Conservation (phyloP, 495 filamentous ascomycete genomes). For the Annulohypoxylon nitens region DNA sequence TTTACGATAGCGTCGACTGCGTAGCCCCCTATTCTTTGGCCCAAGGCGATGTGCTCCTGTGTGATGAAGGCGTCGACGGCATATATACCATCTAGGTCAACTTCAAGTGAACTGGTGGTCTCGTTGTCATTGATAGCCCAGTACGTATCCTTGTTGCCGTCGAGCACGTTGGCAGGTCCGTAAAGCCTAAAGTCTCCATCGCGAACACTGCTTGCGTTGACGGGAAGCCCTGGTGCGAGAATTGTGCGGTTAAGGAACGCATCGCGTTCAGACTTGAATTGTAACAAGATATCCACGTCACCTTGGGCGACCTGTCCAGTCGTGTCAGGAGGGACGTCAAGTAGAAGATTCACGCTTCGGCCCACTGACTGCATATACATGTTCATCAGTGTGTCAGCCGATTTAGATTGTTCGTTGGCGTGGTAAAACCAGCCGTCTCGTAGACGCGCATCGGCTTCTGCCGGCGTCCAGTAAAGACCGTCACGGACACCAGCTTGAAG, state of each 20-base stretch:
- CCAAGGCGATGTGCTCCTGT: constrained; percentile 49
- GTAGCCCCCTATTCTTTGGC: constrained; percentile 48
- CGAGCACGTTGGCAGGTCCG: constrained; percentile 44
- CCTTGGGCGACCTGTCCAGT: constrained; percentile 40
- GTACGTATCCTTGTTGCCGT: constrained; percentile 37
- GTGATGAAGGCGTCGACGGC: constrained; percentile 44
- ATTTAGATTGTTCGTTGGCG: constrained; percentile 44
- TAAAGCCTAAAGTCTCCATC: constrained; percentile 33
- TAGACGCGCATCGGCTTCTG: constrained; percentile 48
- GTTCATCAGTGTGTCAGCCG: constrained; percentile 39
- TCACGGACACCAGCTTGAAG: constrained; percentile 46
- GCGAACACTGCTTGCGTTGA: constrained; percentile 45
- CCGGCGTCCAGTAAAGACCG: constrained; percentile 45
- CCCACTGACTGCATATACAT: constrained; percentile 50
- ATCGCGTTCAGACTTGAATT: constrained; percentile 45
- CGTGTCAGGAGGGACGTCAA: constrained; percentile 50
- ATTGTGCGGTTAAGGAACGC: constrained; percentile 40
- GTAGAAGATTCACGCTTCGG: constrained; percentile 46
- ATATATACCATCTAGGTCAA: constrained; percentile 31
- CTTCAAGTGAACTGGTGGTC: constrained; percentile 42
- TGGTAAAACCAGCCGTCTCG: constrained; percentile 51
- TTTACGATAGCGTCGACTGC: constrained; percentile 37
- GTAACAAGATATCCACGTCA: constrained; percentile 36
- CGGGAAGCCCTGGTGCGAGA: constrained; percentile 19
- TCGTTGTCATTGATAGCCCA: constrained; percentile 42